Base-by-base conservation (phyloP, 2,329 filamentous ascomycete species). In the Talaromyces pinophilus region DNA sequence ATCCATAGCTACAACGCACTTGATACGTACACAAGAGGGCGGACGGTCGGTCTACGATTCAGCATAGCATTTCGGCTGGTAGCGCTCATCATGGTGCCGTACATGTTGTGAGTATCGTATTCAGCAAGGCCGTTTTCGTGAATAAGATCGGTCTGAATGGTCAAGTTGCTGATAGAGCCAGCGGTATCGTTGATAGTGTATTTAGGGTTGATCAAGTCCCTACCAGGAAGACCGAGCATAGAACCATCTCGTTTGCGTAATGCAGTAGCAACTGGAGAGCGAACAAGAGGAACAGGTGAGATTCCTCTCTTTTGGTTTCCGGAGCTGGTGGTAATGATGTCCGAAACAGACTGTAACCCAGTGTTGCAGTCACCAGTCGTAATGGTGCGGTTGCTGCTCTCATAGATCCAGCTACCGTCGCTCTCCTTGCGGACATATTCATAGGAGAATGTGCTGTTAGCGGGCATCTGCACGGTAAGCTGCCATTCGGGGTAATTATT, bases 31-130 rank as follows among this genome's bases (percentile, higher is more conserved):
- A 93, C 82, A 67, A 93, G 75, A 1, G 91, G 90, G 0, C 91
- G 86, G 5, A 87, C 78, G 0, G 76, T 75, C 0, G 91, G 90
- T 0, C 90, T 85, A 8, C 90, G 86, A 13, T 81, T 77, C 6
- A 87, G 76, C 90, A 93, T 91, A 1, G 91, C 88, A 13, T 83
- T 77, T 62, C 86, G 84, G 0, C 89, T 90, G 4, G 86, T 80
- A 19, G 82, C 78, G 1, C 88, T 90, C 90, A 93, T 93, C 87
- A 92, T 88, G 7, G 86, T 85, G 0, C 91, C 91, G 75, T 91
- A 92, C 1, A 93, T 77, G 71, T 93, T 93, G 75, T 93, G 91
- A 0, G 88, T 90, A 70, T 93, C 91, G 73, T 91, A 92, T 76
- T 91, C 87, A 22, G 83, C 81, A 44, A 88, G 77, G 13, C 90